Evolutionary conservation across 306 rosid species (phyloP), one percentile per base, ranked within the genome.

Genomic region (Cucurbita pepo): DNA sequence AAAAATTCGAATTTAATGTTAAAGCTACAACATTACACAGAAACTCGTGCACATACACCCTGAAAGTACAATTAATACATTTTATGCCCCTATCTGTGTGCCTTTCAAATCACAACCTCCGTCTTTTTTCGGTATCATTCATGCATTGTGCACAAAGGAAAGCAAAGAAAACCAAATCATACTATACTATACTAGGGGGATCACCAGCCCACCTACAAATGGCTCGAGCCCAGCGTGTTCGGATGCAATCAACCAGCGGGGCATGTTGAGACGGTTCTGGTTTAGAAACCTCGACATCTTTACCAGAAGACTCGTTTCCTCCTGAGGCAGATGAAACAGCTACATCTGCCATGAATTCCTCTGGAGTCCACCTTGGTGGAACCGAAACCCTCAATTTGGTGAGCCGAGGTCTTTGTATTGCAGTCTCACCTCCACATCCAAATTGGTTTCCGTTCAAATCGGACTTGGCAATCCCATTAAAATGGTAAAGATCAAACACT

Each of bases 341-440:
- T 62, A 88, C 96, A 82, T 88, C 94, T 16, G 91, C 84, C 97
- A 90, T 90, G 78, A 84, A 93, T 75, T 93, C 97, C 85, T 93
- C 98, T 15, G 96, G 97, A 0, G 97, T 93, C 98, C 98, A 93
- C 78, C 97, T 87, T 30, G 98, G 97, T 6, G 98, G 98, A 76
- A 93, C 98, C 5, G 94, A 93, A 80, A 93, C 96, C 70, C 84
- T 85, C 85, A 93, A 81, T 79, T 88, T 89, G 21, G 96, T 88
- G 73, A 93, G 96, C 82, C 98, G 80, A 22, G 98, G 97, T 77
- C 91, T 85, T 83, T 93, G 98, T 21, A 81, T 71, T 5, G 97
- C 94, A 78, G 88, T 86, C 80, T 93, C 97, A 10, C 88, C 92
- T 48, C 88, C 94, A 43, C 79, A 30, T 22, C 60, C 79, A 63